Base-by-base conservation (phyloP, 1,284 basidiomycete genomes). In the Neonothopanus nambi region DNA sequence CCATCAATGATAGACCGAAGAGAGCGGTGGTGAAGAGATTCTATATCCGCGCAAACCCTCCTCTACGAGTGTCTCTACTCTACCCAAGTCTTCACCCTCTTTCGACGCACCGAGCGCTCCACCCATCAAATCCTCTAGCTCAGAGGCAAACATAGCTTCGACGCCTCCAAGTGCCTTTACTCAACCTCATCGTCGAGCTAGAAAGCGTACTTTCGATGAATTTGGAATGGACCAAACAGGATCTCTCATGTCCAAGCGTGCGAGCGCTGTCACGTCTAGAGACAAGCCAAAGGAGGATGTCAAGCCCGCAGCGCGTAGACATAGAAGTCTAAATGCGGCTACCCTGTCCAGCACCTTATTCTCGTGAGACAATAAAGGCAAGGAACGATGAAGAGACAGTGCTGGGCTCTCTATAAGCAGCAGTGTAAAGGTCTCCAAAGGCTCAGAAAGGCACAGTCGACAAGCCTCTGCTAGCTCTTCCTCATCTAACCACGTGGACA, bases 1-100 rank as follows among this genome's bases (percentile, higher is more conserved):
- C 80, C 80, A 57, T 91, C 87, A 2, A 77, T 81, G 55, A n/a
- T n/a, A n/a, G n/a, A 80, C 87, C 9, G 85, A 88, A 57, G 90
- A 92, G 67, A 90, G 87, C 63, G 87, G 89, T 12, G 87, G 87
- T 43, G 87, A 93, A 70, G 89, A 92, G 67, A 89, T 92, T 60
- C 71, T 90, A 13, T 93, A 89, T 69, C 89, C 89, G 48, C 84
- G 89, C 56, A 83, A 86, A 58, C 69, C 76, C 4, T 33, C 30
- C 30, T 66, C 68, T 44, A 61, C 64, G 8, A 63, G 75, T 56
- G 62, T 68, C 6, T 62, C 73, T 17, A 72, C 75, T 40, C 60
- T 68, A 20, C 63, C 69, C 46, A 68, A 68, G 52, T 44, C 59
- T 33, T 66, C 38, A n/a, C 65, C 61, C 37, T 30, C 43, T 23